Percentiles rank a stretch among this genome's conserved stretches.
Conservation (phyloP, 768 basidiomycete genomes). For the Pisolithus tinctorius region DNA sequence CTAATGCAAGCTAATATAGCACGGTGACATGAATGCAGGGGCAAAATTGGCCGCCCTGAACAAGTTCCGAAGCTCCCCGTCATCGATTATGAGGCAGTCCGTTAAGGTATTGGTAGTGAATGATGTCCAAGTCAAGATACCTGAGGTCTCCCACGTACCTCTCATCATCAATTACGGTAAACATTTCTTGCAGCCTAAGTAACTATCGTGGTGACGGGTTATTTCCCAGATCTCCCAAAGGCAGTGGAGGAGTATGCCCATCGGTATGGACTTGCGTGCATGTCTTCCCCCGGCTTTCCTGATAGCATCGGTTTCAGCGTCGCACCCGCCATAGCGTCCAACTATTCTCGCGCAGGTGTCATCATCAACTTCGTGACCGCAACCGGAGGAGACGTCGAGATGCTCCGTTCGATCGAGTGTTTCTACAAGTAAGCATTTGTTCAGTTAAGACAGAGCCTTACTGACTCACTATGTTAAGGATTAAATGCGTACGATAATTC, state of each 20-base stretch:
- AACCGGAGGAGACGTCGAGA: slow-evolving; percentile 96
- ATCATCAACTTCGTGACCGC: slow-evolving; percentile 97
- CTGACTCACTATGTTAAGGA: slow-evolving; percentile 39
- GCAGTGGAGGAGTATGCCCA: slow-evolving; percentile 97
- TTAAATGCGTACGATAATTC: slow-evolving; percentile 73
- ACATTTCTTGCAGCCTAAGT: slow-evolving; percentile 6
- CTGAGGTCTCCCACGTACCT: slow-evolving; percentile 85
- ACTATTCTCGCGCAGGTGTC: slow-evolving; percentile 82
- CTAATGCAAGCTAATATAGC: slow-evolving; percentile 38
- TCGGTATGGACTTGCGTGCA: slow-evolving; percentile 44
- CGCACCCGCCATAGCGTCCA: slow-evolving; percentile 78
- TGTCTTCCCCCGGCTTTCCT: not conserved
- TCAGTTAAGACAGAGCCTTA: not conserved
- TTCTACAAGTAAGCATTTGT: slow-evolving; percentile 76
- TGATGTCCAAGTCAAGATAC: slow-evolving; percentile 86
- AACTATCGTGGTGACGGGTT: slow-evolving; percentile 6
- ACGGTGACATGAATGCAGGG: slow-evolving; percentile 86
- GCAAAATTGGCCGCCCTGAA: slow-evolving; percentile 77
- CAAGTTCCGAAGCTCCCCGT: slow-evolving; percentile 63
- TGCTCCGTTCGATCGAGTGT: slow-evolving; percentile 97
- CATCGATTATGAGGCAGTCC: slow-evolving; percentile 57
- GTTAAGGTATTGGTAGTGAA: slow-evolving; percentile 83
- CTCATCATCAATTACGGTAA: slow-evolving; percentile 92
- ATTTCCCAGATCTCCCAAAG: slow-evolving; percentile 69
- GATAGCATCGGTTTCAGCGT: slow-evolving; percentile 42